Evolutionary conservation across 192 early-diverging fungal species (phyloP).

Genomic region (Geranomyces michiganensis): DNA sequence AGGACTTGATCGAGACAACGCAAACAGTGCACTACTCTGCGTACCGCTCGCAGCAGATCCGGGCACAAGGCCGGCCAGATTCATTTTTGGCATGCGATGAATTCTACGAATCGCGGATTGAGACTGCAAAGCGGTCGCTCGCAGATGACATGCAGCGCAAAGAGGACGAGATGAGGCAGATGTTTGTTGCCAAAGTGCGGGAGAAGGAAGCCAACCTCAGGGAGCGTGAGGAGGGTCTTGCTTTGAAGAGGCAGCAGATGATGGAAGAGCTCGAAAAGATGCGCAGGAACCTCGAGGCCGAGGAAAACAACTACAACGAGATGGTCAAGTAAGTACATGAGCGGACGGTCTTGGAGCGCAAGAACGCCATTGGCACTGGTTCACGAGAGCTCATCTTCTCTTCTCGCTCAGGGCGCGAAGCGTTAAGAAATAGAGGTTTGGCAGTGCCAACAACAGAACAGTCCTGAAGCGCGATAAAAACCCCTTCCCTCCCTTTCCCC

Average conservation of each 20-base stretch:
- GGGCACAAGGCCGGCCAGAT: conserved; percentile 68
- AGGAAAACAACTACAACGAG: conserved; percentile 41
- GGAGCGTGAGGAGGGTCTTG: conserved; percentile 56
- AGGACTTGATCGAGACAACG: conserved; percentile 97
- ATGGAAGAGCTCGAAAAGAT: conserved; percentile 57
- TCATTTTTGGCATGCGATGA: conserved; percentile 84
- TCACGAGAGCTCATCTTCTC: background rate
- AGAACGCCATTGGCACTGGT: background rate
- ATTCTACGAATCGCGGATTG: conserved; percentile 71
- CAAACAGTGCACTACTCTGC: conserved; percentile 94
- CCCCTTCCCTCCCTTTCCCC: no score
- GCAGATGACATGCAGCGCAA: conserved; percentile 70
- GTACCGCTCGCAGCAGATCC: conserved; percentile 92
- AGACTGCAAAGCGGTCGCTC: conserved; percentile 62
- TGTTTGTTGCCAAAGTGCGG: conserved; percentile 61
- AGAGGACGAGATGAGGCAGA: conserved; percentile 73
- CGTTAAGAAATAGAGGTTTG: background rate
- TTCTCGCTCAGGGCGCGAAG: background rate
- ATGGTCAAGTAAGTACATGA: conserved; percentile 26
- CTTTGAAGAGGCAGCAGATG: conserved; percentile 50
- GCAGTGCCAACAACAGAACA: no score
- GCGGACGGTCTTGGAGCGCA: background rate
- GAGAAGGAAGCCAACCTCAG: conserved; percentile 64
- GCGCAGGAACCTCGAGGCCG: conserved; percentile 40
- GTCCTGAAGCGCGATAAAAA: no score